phyloP scores from a whole-genome alignment of 1,139 yeast species.

The Pichia sp. region DNA sequence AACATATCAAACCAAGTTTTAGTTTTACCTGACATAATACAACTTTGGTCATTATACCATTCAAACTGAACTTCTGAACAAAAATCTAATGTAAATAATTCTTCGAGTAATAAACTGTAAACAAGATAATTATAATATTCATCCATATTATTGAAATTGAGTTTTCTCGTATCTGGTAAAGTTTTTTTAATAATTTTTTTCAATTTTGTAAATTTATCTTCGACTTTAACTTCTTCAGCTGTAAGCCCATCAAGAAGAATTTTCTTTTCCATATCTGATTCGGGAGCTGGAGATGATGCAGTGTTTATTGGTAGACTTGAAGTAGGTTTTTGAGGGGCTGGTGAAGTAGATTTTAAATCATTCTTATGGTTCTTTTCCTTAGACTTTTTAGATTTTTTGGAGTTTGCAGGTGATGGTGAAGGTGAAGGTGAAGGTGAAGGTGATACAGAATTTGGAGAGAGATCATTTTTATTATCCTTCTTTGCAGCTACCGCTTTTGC shows the following conservation, averaged over 20 bases:
- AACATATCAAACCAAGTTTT: conserved; percentile 21
- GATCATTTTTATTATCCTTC: too few relatives aligned
- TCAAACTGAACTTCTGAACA: conserved; percentile 43
- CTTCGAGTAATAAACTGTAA: conserved; percentile 56
- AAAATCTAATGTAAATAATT: conserved; percentile 38
- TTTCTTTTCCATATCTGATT: not conserved
- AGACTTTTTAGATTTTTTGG: too few relatives aligned
- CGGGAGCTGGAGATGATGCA: not conserved
- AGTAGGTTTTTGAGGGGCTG: too few relatives aligned
- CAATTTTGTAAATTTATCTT: conserved; percentile 13
- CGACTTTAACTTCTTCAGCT: conserved; percentile 18
- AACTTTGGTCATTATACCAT: conserved; percentile 32
- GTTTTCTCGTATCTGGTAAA: conserved; percentile 31
- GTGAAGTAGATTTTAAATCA: not conserved
- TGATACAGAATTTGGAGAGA: too few relatives aligned
- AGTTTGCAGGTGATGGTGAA: too few relatives aligned
- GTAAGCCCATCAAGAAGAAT: conserved; percentile 2
- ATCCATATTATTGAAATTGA: conserved; percentile 41
- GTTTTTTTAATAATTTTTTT: conserved; percentile 17
- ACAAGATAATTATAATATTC: conserved; percentile 56
- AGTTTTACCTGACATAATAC: conserved; percentile 28
- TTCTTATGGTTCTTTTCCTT: not conserved
- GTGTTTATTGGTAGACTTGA: too few relatives aligned
- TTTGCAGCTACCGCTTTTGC: too few relatives aligned
- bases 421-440: too few relatives aligned